Conservation (phyloP, 768 basidiomycete species). For the Panaeolus papilionaceus region DNA sequence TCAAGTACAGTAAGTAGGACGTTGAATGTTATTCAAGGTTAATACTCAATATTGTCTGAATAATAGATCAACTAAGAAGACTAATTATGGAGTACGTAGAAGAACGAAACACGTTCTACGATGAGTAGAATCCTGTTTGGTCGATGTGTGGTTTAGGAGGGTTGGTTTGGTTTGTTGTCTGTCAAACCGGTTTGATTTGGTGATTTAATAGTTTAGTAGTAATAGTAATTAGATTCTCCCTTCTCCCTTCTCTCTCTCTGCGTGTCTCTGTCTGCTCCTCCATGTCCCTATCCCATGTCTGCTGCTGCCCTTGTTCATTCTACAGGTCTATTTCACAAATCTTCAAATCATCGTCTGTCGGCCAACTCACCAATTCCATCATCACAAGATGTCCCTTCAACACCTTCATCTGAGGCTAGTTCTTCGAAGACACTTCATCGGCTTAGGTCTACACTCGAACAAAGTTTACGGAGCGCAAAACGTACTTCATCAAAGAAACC, state of each 20-base stretch:
- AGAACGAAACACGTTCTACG: constrained; percentile 12
- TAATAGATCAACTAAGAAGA: not conserved
- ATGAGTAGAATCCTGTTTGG: constrained; percentile 13
- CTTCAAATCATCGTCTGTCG: constrained; percentile 44
- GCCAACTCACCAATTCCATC: constrained; percentile 39
- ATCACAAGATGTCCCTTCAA: constrained; percentile 22
- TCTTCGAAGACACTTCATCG: constrained; percentile 64
- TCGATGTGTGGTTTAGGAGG: constrained; percentile 11
- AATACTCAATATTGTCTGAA: not conserved
- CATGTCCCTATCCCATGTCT: constrained; percentile 11
- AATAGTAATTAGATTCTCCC: not conserved
- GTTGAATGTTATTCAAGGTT: no score
- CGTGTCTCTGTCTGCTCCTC: not conserved
- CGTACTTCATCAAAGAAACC: constrained; percentile 39
- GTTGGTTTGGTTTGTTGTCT: constrained; percentile 9
- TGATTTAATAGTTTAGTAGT: not conserved
- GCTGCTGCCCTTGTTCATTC: constrained; percentile 1
- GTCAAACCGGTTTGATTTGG: not conserved
- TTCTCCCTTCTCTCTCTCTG: not conserved
- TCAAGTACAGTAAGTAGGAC: no score
- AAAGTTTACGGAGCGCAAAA: constrained; percentile 62
- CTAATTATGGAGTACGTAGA: not conserved
- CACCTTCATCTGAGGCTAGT: not conserved
- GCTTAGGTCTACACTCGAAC: constrained; percentile 70
- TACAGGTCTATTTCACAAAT: constrained; percentile 20